Base-by-base conservation (phyloP, 1,139 yeast genomes). In the Diutina rugosa region DNA sequence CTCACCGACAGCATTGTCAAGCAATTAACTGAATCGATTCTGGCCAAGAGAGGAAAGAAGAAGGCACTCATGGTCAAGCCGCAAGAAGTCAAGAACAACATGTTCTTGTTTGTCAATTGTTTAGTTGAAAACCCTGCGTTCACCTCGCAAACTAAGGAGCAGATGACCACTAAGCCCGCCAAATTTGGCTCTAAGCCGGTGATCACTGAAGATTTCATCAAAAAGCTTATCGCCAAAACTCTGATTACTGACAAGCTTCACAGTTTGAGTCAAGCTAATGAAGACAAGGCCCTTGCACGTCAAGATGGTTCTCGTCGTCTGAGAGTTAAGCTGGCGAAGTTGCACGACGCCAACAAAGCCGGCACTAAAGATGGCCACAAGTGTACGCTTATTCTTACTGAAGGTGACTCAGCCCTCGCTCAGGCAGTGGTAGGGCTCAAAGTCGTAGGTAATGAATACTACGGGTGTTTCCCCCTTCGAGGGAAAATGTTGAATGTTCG, bases 61-160 rank as follows among this genome's bases (percentile, higher is more conserved):
- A 85, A 83, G 61, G 76, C 76, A 58, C 82, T 89, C 45, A 84
- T 84, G 69, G 82, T 95, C 58, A 88, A 87, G 63, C 93, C 96
- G 1, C 85, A 85, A 63, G 98, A 95, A 71, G 87, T 95, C 58
- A 84, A 86, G 67, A 90, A 87, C 68, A 88, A 90, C 69, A 87
- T 93, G 85, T 93, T 93, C 65, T 67, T 95, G 49, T 95, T 95
- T 64, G 77, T 95, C 61, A 95, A 95, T 69, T 90, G 97, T 78
- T 77, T 91, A 62, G 84, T 95, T 69, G 97, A 90, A 67, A 95
- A 95, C 64, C 99, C 99, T 0, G 96, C 98, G 0, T 95, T 95
- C 67, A 91, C 97, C 0, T 91, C 99, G 0, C 99, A 95, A 72
- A 95, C 99, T 0, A 95, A 95, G 66, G 99, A 95, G 68, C 97